Base-by-base conservation (phyloP, 441 rosid species). In the Syzygium malaccense region DNA sequence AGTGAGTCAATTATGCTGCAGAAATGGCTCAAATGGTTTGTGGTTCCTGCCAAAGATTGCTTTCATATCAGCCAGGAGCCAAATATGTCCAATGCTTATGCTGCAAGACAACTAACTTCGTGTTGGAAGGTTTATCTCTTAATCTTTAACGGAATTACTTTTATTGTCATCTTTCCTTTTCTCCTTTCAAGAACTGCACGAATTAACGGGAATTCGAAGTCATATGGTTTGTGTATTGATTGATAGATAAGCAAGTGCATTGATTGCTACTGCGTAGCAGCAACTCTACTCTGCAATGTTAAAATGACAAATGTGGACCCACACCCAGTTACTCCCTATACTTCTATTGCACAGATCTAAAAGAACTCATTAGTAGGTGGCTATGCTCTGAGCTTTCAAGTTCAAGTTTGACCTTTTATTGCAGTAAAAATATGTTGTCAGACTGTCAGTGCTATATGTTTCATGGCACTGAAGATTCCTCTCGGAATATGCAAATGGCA, bases 1-100 rank as follows among this genome's bases (percentile, higher is more conserved):
- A 86, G 8, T 68, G 48, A 49, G 79, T 57, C 8, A 85, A 23
- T 26, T 78, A 55, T 89, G 87, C 28, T 86, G 90, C 87, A 90
- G 91, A 88, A 49, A 49, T 88, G 88, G 91, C 90, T 88, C 91
- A 90, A 68, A 90, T 90, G 91, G 89, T 90, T 71, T 90, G 91
- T 92, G 99, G 99, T 89, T 96, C 97, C 87, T 98, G 99, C 89
- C 96, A 95, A 83, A 93, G 91, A 54, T 91, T 98, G 75, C 98
- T 98, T 92, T 91, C 95, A 66, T 95, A 98, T 93, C 95, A 94
- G 62, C 91, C 85, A 90, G 99, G 99, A 88, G 88, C 95, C 56
- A 93, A 88, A 90, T 94, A 94, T 51, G 98, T 94, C 26, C 91
- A 92, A 85, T 98, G 99, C 89, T 93, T 95, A 2, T 91, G 94